These are phyloP conservation scores for Scutellaria baicalensis DNA, from an alignment of 257 asterid species.

Conservation along the genomic window DNA sequence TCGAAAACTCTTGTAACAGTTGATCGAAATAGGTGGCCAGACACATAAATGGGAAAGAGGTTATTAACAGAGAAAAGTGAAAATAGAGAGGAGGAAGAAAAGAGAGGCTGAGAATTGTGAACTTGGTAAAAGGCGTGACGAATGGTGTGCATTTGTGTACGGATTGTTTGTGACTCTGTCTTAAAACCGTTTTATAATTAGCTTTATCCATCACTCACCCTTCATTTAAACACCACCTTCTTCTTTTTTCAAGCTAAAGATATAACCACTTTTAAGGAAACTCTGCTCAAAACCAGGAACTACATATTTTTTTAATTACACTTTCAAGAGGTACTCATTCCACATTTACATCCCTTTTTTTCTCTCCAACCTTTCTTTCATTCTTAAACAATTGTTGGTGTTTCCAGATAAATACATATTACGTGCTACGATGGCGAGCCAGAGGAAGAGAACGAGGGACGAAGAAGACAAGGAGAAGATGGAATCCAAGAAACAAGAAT, in stretches of 20 bases:
- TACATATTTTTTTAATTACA: background rate
- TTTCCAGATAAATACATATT: too few relatives aligned
- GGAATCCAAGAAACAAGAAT: slow-evolving; percentile 18
- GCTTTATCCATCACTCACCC: too few relatives aligned
- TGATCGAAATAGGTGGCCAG: too few relatives aligned
- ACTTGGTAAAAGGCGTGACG: slow-evolving; percentile 23
- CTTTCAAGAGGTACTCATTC: background rate
- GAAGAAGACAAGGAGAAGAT: background rate
- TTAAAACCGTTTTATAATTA: slow-evolving; percentile 10
- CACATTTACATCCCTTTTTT: background rate
- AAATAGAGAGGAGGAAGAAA: background rate
- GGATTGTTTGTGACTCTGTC: background rate
- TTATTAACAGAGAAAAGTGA: background rate
- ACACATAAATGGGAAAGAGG: too few relatives aligned
- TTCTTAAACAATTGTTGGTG: too few relatives aligned
- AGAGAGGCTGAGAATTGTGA: slow-evolving; percentile 10
- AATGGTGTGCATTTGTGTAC: slow-evolving; percentile 14
- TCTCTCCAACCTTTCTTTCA: too few relatives aligned
- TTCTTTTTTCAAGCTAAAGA: slow-evolving; percentile 7
- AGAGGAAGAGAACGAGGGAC: slow-evolving; percentile 28
- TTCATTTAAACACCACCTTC: background rate
- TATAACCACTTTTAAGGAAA: slow-evolving; percentile 1
- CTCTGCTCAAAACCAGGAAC: slow-evolving; percentile 11
- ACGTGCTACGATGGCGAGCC: slow-evolving; percentile 16
- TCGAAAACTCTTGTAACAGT: too few relatives aligned